Evolutionary conservation across 176 grass and related monocot species (phyloP).

Genomic region (Areca catechu): DNA sequence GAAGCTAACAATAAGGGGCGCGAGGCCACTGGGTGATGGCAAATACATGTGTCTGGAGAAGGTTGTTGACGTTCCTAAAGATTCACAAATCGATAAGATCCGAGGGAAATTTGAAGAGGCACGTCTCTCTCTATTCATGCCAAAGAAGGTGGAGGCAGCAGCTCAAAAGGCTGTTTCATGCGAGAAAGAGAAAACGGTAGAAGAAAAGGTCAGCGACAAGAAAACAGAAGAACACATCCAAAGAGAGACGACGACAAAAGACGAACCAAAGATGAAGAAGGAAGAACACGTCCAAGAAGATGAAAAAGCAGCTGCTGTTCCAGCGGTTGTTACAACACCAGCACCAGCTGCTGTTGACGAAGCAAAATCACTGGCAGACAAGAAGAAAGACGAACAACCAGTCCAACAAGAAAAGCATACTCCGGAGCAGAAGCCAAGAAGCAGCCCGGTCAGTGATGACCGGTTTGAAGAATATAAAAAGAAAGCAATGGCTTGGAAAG

Average conservation of each 20-base stretch:
- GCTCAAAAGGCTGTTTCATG: background rate
- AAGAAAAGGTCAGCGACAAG: too few relatives aligned
- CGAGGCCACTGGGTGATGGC: slow-evolving; percentile 13
- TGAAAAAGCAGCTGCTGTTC: too few relatives aligned
- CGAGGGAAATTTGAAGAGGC: slow-evolving; percentile 36
- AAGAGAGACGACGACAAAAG: too few relatives aligned
- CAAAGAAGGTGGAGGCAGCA: slow-evolving; percentile 18
- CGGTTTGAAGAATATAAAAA: background rate
- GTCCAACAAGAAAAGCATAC: background rate
- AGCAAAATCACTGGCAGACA: too few relatives aligned
- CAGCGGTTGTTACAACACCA: too few relatives aligned
- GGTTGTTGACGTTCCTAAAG: slow-evolving; percentile 29
- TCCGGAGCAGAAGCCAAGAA: background rate
- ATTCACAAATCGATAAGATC: slow-evolving; percentile 32
- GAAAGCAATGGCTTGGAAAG: slow-evolving; percentile 10
- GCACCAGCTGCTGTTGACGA: too few relatives aligned
- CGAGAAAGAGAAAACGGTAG: background rate
- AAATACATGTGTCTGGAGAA: slow-evolving; percentile 20
- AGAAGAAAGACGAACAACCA: background rate
- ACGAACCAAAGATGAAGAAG: too few relatives aligned
- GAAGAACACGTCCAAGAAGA: too few relatives aligned
- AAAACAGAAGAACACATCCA: too few relatives aligned
- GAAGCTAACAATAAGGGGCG: slow-evolving; percentile 35
- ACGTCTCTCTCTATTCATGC: slow-evolving; percentile 33
- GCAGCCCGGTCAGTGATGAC: too few relatives aligned